Conservation (phyloP, 2,329 filamentous ascomycete species). For the Aspergillus caelatus region DNA sequence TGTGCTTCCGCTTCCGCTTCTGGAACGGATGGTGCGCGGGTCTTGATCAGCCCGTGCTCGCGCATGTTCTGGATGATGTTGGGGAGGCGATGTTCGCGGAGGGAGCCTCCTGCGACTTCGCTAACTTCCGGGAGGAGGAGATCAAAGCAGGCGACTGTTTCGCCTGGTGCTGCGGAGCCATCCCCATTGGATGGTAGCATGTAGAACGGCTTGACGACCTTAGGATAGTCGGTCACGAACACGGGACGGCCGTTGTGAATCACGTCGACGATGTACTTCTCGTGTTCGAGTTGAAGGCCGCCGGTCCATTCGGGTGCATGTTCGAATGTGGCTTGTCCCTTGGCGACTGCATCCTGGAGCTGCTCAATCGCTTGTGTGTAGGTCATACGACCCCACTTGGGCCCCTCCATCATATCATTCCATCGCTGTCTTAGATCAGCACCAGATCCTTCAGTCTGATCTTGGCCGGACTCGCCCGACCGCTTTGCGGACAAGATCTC, state of each 20-base stretch:
- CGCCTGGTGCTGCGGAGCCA: constrained; percentile 19
- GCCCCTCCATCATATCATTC: constrained; percentile 62
- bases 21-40: constrained; percentile 11
- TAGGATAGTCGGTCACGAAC: constrained; percentile 94
- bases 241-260: constrained; percentile 70
- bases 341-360: constrained; percentile 62
- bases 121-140: constrained; percentile 82
- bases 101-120: constrained; percentile 84
- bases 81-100: constrained; percentile 78
- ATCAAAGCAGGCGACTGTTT: constrained; percentile 87
- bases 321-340: constrained; percentile 60
- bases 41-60: constrained; percentile 61
- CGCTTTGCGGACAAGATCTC: constrained; percentile 58
- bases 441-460: constrained; percentile 30
- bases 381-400: constrained; percentile 76
- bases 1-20: constrained; percentile 1
- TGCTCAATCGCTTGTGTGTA: constrained; percentile 76
- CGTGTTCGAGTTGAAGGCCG: constrained; percentile 87
- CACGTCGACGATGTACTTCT: constrained; percentile 76
- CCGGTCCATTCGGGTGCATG: constrained; percentile 70
- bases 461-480: constrained; percentile 47
- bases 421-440: constrained; percentile 68
- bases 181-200: constrained; percentile 62
- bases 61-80: constrained; percentile 72
- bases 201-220: constrained; percentile 87